These are phyloP conservation scores for Bjerkandera adusta DNA, from an alignment of 1,284 basidiomycete species.

Conservation along the genomic window DNA sequence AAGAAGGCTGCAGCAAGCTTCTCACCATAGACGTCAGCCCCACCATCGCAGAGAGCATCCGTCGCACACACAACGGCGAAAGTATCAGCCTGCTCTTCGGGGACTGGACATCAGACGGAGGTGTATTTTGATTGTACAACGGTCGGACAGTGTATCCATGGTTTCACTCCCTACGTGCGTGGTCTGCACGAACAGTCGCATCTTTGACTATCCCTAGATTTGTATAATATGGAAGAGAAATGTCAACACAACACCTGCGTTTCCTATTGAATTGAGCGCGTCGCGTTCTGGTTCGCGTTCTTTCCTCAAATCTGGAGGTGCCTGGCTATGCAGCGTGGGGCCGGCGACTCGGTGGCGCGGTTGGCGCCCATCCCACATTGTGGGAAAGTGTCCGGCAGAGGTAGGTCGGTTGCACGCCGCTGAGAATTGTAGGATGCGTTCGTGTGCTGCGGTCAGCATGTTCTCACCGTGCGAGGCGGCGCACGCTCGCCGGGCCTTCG, in stretches of 20 bases:
- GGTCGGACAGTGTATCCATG: constrained; percentile 8
- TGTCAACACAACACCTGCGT: too few relatives aligned
- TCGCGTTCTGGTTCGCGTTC: too few relatives aligned
- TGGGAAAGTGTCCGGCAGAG: constrained; percentile 1
- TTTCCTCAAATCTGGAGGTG: too few relatives aligned
- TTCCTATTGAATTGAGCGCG: too few relatives aligned
- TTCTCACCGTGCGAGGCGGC: constrained; percentile 7
- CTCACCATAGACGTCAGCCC: constrained; percentile 85
- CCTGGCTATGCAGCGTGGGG: too few relatives aligned
- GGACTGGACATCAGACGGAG: constrained; percentile 53
- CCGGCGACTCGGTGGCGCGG: too few relatives aligned
- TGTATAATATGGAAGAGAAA: too few relatives aligned
- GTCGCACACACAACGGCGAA: constrained; percentile 96
- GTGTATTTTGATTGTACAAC: constrained; percentile 19
- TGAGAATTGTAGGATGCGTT: constrained; percentile 1
- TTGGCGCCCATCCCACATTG: too few relatives aligned
- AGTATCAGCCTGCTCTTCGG: constrained; percentile 82
- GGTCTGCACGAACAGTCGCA: constrained; percentile 1
- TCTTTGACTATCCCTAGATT: constrained; percentile 1
- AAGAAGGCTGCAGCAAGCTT: constrained; percentile 57
- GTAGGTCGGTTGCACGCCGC: background rate
- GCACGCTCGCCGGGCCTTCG: background rate
- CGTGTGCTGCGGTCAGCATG: background rate
- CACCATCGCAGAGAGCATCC: constrained; percentile 93
- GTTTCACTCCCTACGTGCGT: constrained; percentile 9